Conservation (phyloP, 441 rosid species). For the Populus hybrid region DNA sequence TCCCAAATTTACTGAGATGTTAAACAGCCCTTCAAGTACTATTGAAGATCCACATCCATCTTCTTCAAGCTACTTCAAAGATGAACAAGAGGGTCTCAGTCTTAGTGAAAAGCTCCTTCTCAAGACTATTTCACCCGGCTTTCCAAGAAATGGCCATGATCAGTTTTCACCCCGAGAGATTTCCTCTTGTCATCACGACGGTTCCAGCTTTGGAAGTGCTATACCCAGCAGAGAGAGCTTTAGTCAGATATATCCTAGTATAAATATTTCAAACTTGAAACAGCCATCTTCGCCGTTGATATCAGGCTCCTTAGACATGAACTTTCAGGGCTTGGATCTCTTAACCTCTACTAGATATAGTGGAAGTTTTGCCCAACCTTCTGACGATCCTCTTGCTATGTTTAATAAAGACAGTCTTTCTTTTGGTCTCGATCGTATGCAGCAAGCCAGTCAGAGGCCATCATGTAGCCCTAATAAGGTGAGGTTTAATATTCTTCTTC, state of each 20-base stretch:
- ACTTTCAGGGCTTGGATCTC: slow-evolving; percentile 62
- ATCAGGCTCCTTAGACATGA: slow-evolving; percentile 52
- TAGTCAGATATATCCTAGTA: slow-evolving; percentile 80
- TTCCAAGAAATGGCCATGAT: slow-evolving; percentile 33
- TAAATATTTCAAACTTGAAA: slow-evolving; percentile 57
- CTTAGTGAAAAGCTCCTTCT: slow-evolving; percentile 62
- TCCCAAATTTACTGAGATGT: slow-evolving; percentile 58
- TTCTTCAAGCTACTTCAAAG: slow-evolving; percentile 33
- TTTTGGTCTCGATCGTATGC: slow-evolving; percentile 36
- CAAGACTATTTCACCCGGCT: slow-evolving; percentile 61
- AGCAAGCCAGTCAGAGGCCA: slow-evolving; percentile 40
- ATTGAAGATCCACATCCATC: slow-evolving; percentile 31
- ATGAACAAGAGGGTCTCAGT: slow-evolving; percentile 41
- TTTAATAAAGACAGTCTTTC: slow-evolving; percentile 27
- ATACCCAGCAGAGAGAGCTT: slow-evolving; percentile 40
- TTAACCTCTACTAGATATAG: slow-evolving; percentile 38
- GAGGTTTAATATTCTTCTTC: slow-evolving; percentile 24
- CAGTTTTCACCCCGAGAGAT: slow-evolving; percentile 27
- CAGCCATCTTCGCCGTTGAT: slow-evolving; percentile 19
- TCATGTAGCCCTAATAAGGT: slow-evolving; percentile 50
- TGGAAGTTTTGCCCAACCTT: slow-evolving; percentile 29
- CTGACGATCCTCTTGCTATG: slow-evolving; percentile 29
- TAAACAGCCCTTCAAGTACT: slow-evolving; percentile 32
- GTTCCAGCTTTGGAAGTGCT: slow-evolving; percentile 22
- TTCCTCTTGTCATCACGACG: slow-evolving; percentile 15